Conservation (phyloP, 441 rosid species). For the Pelargonium cotyledonis region DNA sequence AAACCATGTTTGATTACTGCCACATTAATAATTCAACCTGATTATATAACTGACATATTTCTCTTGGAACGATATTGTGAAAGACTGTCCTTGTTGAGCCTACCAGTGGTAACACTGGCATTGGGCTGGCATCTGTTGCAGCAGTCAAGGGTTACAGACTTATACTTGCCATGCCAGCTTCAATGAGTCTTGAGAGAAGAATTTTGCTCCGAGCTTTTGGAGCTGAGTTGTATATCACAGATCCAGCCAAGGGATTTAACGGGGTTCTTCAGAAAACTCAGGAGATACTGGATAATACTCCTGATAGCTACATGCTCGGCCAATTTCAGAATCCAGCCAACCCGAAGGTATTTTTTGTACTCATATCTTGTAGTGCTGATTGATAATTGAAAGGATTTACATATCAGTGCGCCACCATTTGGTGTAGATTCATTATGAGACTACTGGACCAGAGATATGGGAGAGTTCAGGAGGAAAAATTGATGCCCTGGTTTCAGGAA, state of each 20-base stretch:
- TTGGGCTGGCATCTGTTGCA: slow-evolving; percentile 60
- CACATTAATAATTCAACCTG: not conserved
- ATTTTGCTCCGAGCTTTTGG: slow-evolving; percentile 60
- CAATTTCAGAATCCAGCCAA: slow-evolving; percentile 63
- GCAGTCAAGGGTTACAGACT: slow-evolving; percentile 68
- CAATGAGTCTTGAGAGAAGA: slow-evolving; percentile 53
- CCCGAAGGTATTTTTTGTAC: slow-evolving; percentile 35
- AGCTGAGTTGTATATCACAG: slow-evolving; percentile 54
- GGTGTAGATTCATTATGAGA: slow-evolving; percentile 62
- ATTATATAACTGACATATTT: slow-evolving; percentile 5
- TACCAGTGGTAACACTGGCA: slow-evolving; percentile 75
- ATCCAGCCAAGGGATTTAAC: slow-evolving; percentile 36
- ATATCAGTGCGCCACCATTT: slow-evolving; percentile 6
- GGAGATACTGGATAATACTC: slow-evolving; percentile 51
- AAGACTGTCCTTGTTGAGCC: slow-evolving; percentile 54
- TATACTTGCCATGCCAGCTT: slow-evolving; percentile 47
- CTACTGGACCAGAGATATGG: slow-evolving; percentile 94
- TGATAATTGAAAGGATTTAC: slow-evolving; percentile 3
- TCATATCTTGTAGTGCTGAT: slow-evolving; percentile 3
- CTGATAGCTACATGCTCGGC: slow-evolving; percentile 41
- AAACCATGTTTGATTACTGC: not conserved
- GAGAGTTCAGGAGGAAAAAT: slow-evolving; percentile 63
- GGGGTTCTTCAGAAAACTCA: slow-evolving; percentile 38
- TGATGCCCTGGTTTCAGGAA: slow-evolving; percentile 57
- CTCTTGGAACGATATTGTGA: slow-evolving; percentile 4